phyloP scores from a whole-genome alignment of 345 rosid species.

The Melaleuca quinquenervia region DNA sequence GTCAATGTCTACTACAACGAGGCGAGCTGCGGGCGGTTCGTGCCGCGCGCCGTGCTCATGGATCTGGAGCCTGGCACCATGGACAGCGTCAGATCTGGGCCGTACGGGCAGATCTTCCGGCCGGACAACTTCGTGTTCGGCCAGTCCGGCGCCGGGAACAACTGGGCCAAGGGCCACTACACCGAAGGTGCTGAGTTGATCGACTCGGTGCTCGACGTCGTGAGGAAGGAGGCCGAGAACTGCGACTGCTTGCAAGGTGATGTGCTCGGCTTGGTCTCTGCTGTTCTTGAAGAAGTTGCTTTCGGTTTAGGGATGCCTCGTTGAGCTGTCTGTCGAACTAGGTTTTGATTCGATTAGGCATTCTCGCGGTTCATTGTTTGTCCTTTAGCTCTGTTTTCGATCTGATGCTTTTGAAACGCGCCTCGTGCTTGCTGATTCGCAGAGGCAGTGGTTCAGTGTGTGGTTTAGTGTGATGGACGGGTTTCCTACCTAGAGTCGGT shows the following conservation, averaged over 20 bases:
- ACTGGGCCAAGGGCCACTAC: constrained; percentile 45
- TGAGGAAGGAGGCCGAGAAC: constrained; percentile 45
- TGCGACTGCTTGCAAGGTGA: constrained; percentile 51
- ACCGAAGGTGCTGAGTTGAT: constrained; percentile 51
- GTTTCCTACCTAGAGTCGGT: background rate
- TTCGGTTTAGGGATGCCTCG: background rate
- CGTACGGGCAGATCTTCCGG: constrained; percentile 57
- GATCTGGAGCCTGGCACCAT: constrained; percentile 80
- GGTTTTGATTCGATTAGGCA: background rate
- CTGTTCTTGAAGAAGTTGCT: background rate
- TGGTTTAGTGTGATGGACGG: background rate
- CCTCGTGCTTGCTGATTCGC: background rate
- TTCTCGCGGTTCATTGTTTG: background rate
- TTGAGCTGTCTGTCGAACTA: background rate
- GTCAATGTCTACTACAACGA: constrained; percentile 73
- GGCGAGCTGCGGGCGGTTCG: constrained; percentile 64
- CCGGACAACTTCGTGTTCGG: constrained; percentile 50
- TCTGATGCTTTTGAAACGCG: background rate
- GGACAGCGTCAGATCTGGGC: constrained; percentile 72
- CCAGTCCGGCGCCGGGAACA: constrained; percentile 45
- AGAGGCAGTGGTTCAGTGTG: background rate
- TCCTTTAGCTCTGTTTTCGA: background rate
- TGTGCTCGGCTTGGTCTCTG: background rate
- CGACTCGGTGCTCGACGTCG: constrained; percentile 48
- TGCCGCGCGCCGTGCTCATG: constrained; percentile 66